Evolutionary conservation across 495 filamentous ascomycete genomes (phyloP), one percentile per base, ranked within the genome.

Genomic region (Xylaria scruposa): DNA sequence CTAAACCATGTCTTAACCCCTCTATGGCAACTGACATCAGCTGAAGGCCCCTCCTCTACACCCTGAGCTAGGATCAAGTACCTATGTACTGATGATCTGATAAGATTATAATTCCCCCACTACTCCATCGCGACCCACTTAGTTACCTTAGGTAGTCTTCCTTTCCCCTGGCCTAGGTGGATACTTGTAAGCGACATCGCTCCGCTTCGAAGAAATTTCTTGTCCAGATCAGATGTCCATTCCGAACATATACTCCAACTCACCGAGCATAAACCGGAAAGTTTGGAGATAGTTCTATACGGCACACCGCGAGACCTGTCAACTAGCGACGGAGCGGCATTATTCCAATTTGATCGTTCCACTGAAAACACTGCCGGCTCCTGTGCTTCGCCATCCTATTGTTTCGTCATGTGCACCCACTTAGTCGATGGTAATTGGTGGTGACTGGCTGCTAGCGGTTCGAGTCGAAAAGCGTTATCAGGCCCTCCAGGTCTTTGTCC

Each of bases 381-480:
- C 67, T 59, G 63, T 47, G 63, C 33, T 29, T 54, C 29, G n/a
- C 33, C 47, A 51, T 15, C 65, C 65, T 56, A 49, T 56, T 51
- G 65, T 15, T 67, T 9, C 65, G 21, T 65, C 62, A 73, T 72
- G 60, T 63, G 75, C 75, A 77, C 61, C 77, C 73, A 79, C 76
- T 78, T 74, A 62, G 64, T 60, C 29, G 56, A 56, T 51, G 38
- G 2, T 21, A 67, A 74, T 51, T 47, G 60, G 68, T 59, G 66
- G 71, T 75, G 56, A 70, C 72, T 58, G 46, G 70, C 58, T 70
- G 59, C 58, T 51, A 29, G 26, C 31, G 64, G 21, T 31, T 67
- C 44, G 64, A 49, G 19, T 67, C 21, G 38, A n/a, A 38, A 56
- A 56, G 58, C 33, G 33, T 33, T 63, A 51, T 46, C 40, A 46